phyloP scores from a whole-genome alignment of 495 filamentous ascomycete species.

The Wilcoxina mikolae region DNA sequence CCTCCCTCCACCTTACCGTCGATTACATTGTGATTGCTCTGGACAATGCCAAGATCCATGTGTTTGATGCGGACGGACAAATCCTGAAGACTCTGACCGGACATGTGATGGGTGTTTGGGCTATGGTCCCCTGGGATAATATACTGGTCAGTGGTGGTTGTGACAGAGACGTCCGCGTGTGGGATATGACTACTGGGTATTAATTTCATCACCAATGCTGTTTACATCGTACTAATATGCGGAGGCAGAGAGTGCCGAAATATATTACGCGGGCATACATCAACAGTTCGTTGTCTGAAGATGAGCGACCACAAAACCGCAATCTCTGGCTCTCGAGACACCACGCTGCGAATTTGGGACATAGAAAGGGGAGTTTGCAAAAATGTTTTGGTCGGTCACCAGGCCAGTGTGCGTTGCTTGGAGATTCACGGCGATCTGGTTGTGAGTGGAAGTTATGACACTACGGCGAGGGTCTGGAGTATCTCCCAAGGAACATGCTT shows the following conservation, averaged over 20 bases:
- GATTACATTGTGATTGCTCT: slow-evolving; percentile 96
- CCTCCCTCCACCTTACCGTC: slow-evolving; percentile 79
- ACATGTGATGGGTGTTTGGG: slow-evolving; percentile 98
- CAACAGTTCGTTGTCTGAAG: slow-evolving; percentile 90
- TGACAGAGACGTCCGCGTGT: slow-evolving; percentile 90
- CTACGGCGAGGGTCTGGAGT: slow-evolving; percentile 91
- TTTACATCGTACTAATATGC: slow-evolving; percentile 1
- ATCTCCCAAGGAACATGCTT: slow-evolving; percentile 86
- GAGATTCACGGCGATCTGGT: slow-evolving; percentile 92
- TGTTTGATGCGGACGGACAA: slow-evolving; percentile 83
- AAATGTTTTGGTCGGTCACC: slow-evolving; percentile 87
- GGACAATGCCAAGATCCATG: slow-evolving; percentile 96
- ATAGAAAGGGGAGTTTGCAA: slow-evolving; percentile 69
- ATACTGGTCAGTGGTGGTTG: slow-evolving; percentile 91
- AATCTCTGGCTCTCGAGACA: slow-evolving; percentile 91
- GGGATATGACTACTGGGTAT: slow-evolving; percentile 93
- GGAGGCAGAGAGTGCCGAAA: slow-evolving; percentile 50
- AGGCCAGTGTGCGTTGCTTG: slow-evolving; percentile 88
- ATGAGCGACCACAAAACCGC: slow-evolving; percentile 89
- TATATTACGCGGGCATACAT: slow-evolving; percentile 82
- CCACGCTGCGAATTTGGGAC: slow-evolving; percentile 90
- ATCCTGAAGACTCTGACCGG: slow-evolving; percentile 79
- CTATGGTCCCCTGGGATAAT: slow-evolving; percentile 97
- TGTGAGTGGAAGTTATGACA: slow-evolving; percentile 94
- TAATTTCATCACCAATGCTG: slow-evolving; percentile 29